Conservation (phyloP, 108 stramenopile species). For the Cylindrotheca fusiformis region DNA sequence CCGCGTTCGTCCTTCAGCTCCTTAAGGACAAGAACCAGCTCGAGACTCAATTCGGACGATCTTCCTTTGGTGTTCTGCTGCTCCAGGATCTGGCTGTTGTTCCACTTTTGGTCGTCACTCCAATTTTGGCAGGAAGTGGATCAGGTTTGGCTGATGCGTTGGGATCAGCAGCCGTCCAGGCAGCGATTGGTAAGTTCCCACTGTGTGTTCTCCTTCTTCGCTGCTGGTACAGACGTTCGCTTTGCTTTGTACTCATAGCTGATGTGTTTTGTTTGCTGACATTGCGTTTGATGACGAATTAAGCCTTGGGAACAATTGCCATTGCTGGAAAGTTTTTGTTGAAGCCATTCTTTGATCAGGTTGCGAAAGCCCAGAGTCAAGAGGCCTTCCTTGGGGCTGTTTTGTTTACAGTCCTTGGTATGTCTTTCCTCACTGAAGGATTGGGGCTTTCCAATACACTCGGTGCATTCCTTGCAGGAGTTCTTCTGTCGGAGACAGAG, state of each 20-base stretch:
- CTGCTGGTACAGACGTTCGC: no score
- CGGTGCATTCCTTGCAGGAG: constrained; percentile 91
- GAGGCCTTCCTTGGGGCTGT: constrained; percentile 91
- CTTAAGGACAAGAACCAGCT: constrained; percentile 87
- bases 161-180: constrained; percentile 70
- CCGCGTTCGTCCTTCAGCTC: constrained; percentile 93
- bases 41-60: constrained; percentile 79
- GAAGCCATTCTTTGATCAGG: constrained; percentile 74
- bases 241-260: no score
- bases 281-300: no score
- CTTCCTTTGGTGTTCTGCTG: constrained; percentile 90
- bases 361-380: constrained; percentile 68
- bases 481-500: constrained; percentile 80
- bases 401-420: constrained; percentile 76
- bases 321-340: constrained; percentile 75
- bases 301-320: constrained; percentile 68
- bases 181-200: constrained; percentile 33
- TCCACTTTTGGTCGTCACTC: constrained; percentile 89
- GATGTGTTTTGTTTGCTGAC: no score
- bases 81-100: constrained; percentile 93
- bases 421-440: constrained; percentile 91
- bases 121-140: constrained; percentile 77
- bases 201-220: neutral
- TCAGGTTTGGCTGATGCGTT: constrained; percentile 62
- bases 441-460: constrained; percentile 92